phyloP scores from a whole-genome alignment of 106 monocot species.

The Triglochin maritima region DNA sequence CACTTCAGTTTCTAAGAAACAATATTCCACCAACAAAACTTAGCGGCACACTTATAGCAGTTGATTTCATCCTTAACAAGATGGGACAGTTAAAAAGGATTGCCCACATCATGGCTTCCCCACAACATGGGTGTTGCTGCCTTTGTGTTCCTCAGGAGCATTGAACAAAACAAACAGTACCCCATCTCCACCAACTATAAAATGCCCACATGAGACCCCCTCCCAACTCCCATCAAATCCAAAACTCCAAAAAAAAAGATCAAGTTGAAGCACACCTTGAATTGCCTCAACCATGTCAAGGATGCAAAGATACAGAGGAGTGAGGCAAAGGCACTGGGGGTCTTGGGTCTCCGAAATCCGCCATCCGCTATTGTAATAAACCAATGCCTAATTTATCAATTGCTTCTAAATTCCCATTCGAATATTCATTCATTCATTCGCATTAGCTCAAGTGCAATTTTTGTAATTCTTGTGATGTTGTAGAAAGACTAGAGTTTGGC shows the following conservation, averaged over 20 bases:
- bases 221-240: slow-evolving; percentile 1
- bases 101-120: not conserved
- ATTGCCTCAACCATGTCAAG: slow-evolving; percentile 28
- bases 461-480: not conserved
- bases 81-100: not conserved
- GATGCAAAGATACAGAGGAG: slow-evolving; percentile 56
- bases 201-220: not conserved
- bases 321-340: slow-evolving; percentile 74
- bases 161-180: not conserved
- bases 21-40: too few relatives aligned
- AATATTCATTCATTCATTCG: too few relatives aligned
- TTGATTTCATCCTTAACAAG: not conserved
- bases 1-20: too few relatives aligned
- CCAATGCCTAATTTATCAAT: not conserved
- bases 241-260: not conserved
- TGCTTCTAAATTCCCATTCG: not conserved
- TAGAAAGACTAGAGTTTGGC: slow-evolving; percentile 94
- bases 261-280: not conserved
- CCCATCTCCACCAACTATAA: slow-evolving; percentile 1
- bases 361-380: slow-evolving; percentile 47
- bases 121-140: not conserved
- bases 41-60: not conserved
- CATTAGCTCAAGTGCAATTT: too few relatives aligned
- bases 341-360: slow-evolving; percentile 80
- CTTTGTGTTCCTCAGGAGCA: not conserved